Conservation (phyloP, 1,284 basidiomycete genomes). For the Phylloporus gajari region DNA sequence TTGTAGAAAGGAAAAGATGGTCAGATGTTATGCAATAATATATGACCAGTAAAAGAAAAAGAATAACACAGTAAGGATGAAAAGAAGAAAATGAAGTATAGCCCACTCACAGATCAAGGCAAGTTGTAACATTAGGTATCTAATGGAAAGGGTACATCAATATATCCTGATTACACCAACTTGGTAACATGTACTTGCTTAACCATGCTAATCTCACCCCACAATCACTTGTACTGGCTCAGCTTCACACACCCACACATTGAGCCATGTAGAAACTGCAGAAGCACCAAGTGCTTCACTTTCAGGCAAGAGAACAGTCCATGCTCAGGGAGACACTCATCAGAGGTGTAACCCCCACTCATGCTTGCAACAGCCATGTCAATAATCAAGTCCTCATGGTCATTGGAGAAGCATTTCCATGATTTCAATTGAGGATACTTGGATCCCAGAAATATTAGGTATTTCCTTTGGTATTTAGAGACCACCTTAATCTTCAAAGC, state of each 20-base stretch:
- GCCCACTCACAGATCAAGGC: no score
- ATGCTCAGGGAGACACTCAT: slow-evolving; percentile 78
- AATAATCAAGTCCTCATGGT: slow-evolving; percentile 63
- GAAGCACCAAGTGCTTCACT: slow-evolving; percentile 60
- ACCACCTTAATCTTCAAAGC: no score
- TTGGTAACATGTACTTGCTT: slow-evolving; percentile 55
- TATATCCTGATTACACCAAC: neutral
- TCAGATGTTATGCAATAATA: no score
- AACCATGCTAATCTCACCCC: slow-evolving; percentile 74
- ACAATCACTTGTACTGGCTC: slow-evolving; percentile 77
- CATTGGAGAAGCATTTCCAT: slow-evolving; percentile 71
- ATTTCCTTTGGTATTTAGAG: no score
- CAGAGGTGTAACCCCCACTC: slow-evolving; percentile 68
- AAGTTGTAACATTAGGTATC: no score
- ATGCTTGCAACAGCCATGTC: slow-evolving; percentile 79
- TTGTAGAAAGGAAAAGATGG: no score
- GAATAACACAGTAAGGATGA: no score
- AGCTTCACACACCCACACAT: slow-evolving; percentile 68
- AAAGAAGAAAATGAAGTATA: no score
- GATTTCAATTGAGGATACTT: slow-evolving; percentile 80
- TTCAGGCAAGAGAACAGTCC: slow-evolving; percentile 69
- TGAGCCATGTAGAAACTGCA: slow-evolving; percentile 57
- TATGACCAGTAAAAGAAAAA: no score
- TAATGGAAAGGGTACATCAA: neutral
- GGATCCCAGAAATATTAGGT: slow-evolving; percentile 76